Evolutionary conservation across 2,329 filamentous ascomycete species (phyloP).

Genomic region (Phyllosticta citrichinensis): DNA sequence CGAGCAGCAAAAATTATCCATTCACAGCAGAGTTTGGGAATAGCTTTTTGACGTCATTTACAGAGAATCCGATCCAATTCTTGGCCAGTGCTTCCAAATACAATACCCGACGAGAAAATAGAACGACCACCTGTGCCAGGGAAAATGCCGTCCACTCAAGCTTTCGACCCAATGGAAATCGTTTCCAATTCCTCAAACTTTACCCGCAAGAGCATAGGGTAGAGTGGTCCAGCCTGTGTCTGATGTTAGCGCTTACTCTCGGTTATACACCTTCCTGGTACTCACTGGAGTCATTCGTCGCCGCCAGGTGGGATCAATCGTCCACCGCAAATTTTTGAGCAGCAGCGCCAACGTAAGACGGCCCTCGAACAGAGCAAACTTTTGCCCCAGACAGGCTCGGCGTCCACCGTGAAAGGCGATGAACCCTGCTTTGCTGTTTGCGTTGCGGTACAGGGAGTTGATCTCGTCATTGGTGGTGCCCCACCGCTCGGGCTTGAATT

Average conservation of each 20-base stretch:
- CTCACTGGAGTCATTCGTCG: constrained; percentile 27
- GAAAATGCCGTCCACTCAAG: background rate
- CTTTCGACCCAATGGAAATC: background rate
- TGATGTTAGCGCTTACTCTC: background rate
- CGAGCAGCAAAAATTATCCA: background rate
- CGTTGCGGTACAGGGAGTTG: constrained; percentile 24
- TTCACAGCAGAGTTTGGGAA: background rate
- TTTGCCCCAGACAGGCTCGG: constrained; percentile 33
- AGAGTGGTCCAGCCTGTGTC: constrained; percentile 1
- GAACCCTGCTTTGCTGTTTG: constrained; percentile 29
- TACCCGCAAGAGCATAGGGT: constrained; percentile 1
- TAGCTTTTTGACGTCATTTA: background rate
- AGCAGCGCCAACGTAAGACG: constrained; percentile 26
- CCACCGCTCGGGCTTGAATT: constrained; percentile 33
- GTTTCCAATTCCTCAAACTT: background rate
- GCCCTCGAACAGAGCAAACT: constrained; percentile 31
- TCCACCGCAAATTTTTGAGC: constrained; percentile 21
- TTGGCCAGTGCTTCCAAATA: background rate
- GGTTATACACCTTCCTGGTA: background rate
- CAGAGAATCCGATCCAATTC: background rate
- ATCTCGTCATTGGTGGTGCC: constrained; percentile 27
- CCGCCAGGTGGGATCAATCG: constrained; percentile 23
- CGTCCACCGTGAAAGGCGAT: constrained; percentile 35
- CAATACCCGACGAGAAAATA: background rate
- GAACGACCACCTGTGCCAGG: background rate